Evolutionary conservation across 2,329 filamentous ascomycete species (phyloP).

Genomic region (Diaporthe nobilis): DNA sequence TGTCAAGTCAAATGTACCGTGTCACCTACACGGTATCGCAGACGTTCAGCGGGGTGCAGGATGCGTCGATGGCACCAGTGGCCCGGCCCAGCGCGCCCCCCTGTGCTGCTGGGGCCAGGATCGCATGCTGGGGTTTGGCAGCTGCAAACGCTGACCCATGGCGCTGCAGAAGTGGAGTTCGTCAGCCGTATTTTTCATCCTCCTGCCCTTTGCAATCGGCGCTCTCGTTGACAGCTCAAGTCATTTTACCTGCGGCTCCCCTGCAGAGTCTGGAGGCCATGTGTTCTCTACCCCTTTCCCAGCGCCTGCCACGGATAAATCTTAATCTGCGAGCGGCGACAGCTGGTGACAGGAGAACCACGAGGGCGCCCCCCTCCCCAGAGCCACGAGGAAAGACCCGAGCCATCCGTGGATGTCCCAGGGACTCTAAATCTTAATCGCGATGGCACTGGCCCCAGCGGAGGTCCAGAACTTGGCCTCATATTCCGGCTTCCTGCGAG

Average conservation of each 20-base stretch:
- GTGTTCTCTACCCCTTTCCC: conserved; percentile 29
- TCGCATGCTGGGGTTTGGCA: conserved; percentile 29
- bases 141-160: conserved; percentile 31
- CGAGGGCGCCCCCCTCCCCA: background rate
- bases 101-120: conserved; percentile 33
- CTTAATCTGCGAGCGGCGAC: conserved; percentile 27
- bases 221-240: conserved; percentile 25
- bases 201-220: conserved; percentile 15
- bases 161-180: conserved; percentile 27
- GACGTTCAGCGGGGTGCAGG: conserved; percentile 32
- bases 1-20: conserved; percentile 14
- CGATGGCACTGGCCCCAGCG: conserved; percentile 4
- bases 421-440: conserved; percentile 31
- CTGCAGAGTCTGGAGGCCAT: conserved; percentile 28
- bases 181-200: conserved; percentile 32
- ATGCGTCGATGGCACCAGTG: conserved; percentile 29
- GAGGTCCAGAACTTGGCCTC: background rate
- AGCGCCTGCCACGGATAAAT: conserved; percentile 31
- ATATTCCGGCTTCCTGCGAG: background rate
- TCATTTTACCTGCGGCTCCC: conserved; percentile 33
- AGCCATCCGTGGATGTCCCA: conserved; percentile 37
- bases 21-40: conserved; percentile 18
- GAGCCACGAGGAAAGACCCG: conserved; percentile 38
- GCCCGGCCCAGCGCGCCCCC: conserved; percentile 28
- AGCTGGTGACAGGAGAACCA: conserved; percentile 13